Base-by-base conservation (phyloP, 352 stramenopile genomes). In the Globisporangium rhizosaccharum region DNA sequence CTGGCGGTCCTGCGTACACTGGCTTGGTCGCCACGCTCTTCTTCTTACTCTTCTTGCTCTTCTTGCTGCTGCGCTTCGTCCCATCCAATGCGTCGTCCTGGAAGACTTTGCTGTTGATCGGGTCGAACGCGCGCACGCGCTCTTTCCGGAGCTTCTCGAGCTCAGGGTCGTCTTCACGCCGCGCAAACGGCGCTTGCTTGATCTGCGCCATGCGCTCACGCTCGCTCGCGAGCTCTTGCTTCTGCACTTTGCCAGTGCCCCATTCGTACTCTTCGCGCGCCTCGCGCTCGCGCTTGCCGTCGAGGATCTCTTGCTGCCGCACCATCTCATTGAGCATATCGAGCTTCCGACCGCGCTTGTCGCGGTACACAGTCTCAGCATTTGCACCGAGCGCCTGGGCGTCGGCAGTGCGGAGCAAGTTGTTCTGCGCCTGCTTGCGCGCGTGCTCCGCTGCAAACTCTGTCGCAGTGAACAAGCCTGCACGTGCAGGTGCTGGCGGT, bases 291-390 rank as follows among this genome's bases (percentile, higher is more conserved):
- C 74, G 72, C 57, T 94, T 90, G 49, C 80, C 82, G 17, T 90
- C 84, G 30, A 87, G 50, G 48, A 91, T 67, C 66, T 94, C 84
- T 49, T 90, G 82, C 59, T 94, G 84, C 25, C 76, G 78, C 62
- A 88, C 75, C 66, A 94, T 79, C 52, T 94, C 84, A 57, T 86
- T 94, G 3, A 94, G 68, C 79, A 94, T 94, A 55, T 94, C 82
- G 46, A 94, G 58, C 66, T 94, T 94, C 44, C 82, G 80, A 26
- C 84, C 84, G 28, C 83, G 82, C 61, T 88, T 88, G 57, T 94
- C 84, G 55, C 84, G 82, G 69, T 94, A 94, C 58, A 94, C 79
- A 2, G 84, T 94, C 68, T 90, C 79, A 10, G 84, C 80, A 36
- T 91, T 79, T 6, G 79, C 80, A 18, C 83, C 83, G 72, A 93